These are phyloP conservation scores for Paecilomyces variotii DNA, from an alignment of 2,329 filamentous ascomycete genomes.

Conservation along the genomic window DNA sequence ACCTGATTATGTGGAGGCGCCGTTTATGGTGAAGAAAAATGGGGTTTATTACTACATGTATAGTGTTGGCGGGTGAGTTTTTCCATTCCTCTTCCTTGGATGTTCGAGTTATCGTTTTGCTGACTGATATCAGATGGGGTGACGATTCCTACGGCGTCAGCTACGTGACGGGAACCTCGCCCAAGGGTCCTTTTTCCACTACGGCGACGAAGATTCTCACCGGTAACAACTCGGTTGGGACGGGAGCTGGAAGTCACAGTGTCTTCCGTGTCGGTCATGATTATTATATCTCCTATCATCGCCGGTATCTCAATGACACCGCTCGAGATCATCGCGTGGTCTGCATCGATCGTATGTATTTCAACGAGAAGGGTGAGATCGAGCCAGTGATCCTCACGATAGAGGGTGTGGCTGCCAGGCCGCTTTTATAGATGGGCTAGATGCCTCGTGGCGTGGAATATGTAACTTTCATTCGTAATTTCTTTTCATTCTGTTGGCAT, in stretches of 20 bases:
- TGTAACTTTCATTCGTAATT: background rate
- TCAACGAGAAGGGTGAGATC: constrained; percentile 38
- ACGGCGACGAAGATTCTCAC: constrained; percentile 29
- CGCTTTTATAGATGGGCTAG: background rate
- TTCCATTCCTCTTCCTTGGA: background rate
- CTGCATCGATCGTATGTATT: constrained; percentile 44
- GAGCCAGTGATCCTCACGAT: constrained; percentile 33
- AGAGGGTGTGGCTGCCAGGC: constrained; percentile 17
- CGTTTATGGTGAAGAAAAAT: constrained; percentile 37
- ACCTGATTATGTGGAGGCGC: constrained; percentile 37
- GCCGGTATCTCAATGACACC: constrained; percentile 37
- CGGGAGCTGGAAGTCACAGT: constrained; percentile 36
- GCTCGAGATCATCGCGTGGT: constrained; percentile 41
- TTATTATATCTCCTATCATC: constrained; percentile 43
- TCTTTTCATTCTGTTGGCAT: background rate
- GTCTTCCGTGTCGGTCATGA: constrained; percentile 35
- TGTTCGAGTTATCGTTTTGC: background rate
- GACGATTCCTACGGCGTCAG: constrained; percentile 41
- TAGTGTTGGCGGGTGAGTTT: constrained; percentile 32
- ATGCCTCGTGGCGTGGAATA: background rate
- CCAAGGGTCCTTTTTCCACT: constrained; percentile 36
- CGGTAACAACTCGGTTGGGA: constrained; percentile 16
- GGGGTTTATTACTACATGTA: constrained; percentile 40
- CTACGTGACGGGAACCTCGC: constrained; percentile 34
- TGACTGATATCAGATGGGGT: constrained; percentile 28